Evolutionary conservation across 805 yeast genomes (phyloP), one percentile per base, ranked within the genome.

Genomic region (Zygoascus biomembranicola): DNA sequence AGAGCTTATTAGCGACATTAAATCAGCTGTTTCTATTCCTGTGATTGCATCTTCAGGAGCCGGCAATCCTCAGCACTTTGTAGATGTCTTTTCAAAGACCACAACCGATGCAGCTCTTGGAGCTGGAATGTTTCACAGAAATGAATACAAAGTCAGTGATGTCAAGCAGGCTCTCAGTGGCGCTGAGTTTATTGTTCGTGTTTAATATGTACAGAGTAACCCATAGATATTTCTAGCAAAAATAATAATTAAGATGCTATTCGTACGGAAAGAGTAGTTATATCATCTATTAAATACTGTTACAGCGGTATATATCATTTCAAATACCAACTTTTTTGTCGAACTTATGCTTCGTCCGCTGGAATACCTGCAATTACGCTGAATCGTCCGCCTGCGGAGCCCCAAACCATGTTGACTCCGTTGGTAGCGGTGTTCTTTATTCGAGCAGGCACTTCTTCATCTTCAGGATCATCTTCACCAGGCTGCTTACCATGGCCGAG

Each of bases 1-100:
- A 53, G 98, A 94, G 66, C 75, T 94, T 50, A 81, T 94, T 46
- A 72, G 79, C 20, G 92, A 85, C 62, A 82, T 89, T 55, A 94
- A 94, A 62, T 62, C 73, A 1, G 82, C 86, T 0, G 95, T 89
- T 5, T 72, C 74, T 0, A 85, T 95, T 48, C 99, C 99, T 0
- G 97, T 94, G 1, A 94, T 94, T 68, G 98, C 99, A 0, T 90
- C 97, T 6, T 85, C 95, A 57, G 99, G 99, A 52, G 99, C 99
- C 5, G 99, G 99, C 50, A 80, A 73, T 20, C 99, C 99, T 1
- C 78, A 75, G 49, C 98, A 94, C 71, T 94, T 94, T 67, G 81
- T 80, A 58, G 89, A 94, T 59, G 99, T 88, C 1, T 94, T 94
- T 65, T 76, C 74, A 47, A 75, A 84, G 46, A 90, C 97, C 14